phyloP scores from a whole-genome alignment of 164 flowering plant genomes.

The Stephania cephalantha region DNA sequence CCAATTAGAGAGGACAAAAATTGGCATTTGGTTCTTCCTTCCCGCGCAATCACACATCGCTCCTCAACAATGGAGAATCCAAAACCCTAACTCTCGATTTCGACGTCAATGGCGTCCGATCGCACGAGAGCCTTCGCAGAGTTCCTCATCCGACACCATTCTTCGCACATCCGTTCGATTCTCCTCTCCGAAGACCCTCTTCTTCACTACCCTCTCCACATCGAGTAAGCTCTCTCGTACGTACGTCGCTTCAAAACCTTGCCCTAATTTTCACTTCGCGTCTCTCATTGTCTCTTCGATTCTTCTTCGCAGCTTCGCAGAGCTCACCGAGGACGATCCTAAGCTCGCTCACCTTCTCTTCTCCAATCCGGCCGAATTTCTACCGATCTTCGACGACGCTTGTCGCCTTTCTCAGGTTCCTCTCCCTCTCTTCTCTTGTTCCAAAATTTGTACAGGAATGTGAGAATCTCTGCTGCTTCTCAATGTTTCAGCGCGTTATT shows the following conservation, averaged over 20 bases:
- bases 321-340: conserved; percentile 47
- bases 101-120: conserved; percentile 8
- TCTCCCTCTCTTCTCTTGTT: neutral
- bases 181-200: conserved; percentile 53
- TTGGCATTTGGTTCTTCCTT: neutral
- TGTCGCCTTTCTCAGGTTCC: conserved; percentile 62
- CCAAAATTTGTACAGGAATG: neutral
- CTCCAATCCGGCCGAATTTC: conserved; percentile 37
- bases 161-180: conserved; percentile 53
- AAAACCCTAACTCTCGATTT: no score
- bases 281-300: neutral
- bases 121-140: conserved; percentile 1
- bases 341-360: conserved; percentile 38
- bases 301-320: conserved; percentile 44
- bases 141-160: conserved; percentile 26
- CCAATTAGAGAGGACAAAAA: no score
- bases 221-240: conserved; percentile 41
- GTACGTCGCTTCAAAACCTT: neutral
- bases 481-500: conserved; percentile 14
- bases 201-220: conserved; percentile 63
- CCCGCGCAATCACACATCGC: neutral
- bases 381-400: conserved; percentile 48
- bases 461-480: neutral
- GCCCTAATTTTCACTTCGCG: neutral
- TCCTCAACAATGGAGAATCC: no score